phyloP scores from a whole-genome alignment of 805 yeast species.

The Ogataea kodamae region DNA sequence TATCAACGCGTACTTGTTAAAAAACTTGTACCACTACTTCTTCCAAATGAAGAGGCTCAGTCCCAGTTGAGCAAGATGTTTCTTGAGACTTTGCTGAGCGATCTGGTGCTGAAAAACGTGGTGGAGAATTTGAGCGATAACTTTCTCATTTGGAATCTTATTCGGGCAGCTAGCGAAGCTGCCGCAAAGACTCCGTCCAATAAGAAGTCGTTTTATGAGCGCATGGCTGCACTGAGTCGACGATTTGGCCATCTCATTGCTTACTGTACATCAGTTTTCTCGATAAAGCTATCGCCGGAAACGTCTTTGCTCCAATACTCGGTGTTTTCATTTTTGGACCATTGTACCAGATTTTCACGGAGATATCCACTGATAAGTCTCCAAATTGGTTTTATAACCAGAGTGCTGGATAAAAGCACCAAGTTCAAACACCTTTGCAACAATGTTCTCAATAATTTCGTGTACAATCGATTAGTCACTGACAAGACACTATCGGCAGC shows the following conservation, averaged over 20 bases:
- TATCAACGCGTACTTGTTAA: conserved; percentile 37
- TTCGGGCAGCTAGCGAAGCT: conserved; percentile 24
- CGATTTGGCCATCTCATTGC: conserved; percentile 27
- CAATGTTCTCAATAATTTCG: conserved; percentile 26
- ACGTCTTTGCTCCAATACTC: conserved; percentile 16
- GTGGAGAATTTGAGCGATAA: conserved; percentile 47
- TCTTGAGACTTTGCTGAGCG: conserved; percentile 39
- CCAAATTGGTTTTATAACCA: conserved; percentile 8
- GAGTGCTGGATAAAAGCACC: conserved; percentile 12
- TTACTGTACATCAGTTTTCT: conserved; percentile 29
- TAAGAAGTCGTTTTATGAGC: conserved; percentile 10
- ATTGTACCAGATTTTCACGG: conserved; percentile 14
- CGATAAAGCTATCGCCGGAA: conserved; percentile 13
- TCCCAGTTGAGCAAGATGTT: conserved; percentile 39
- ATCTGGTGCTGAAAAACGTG: conserved; percentile 39
- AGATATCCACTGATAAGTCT: conserved; percentile 19
- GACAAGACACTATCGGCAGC: conserved; percentile 11
- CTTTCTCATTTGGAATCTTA: conserved; percentile 48
- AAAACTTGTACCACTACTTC: conserved; percentile 32
- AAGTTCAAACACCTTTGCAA: conserved; percentile 24
- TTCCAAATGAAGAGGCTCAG: conserved; percentile 41
- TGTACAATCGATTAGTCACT: conserved; percentile 24
- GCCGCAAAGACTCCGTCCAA: neutral
- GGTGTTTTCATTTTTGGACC: conserved; percentile 22
- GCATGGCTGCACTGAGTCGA: conserved; percentile 14